These are phyloP conservation scores for Fusarium tjaetaba DNA, from an alignment of 2,329 filamentous ascomycete genomes.

Conservation along the genomic window DNA sequence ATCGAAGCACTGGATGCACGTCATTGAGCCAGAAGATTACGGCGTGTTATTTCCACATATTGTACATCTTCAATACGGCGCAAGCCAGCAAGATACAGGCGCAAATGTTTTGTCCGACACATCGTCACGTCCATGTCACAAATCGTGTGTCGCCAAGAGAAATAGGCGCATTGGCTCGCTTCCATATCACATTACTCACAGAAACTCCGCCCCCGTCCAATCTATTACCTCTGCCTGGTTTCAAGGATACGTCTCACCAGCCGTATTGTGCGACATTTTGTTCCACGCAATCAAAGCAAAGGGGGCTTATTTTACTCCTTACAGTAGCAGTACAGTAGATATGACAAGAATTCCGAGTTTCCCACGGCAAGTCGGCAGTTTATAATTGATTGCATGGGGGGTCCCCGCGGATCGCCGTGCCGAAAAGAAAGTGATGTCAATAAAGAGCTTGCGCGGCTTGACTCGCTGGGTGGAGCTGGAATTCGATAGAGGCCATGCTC, in stretches of 20 bases:
- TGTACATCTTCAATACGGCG: background rate
- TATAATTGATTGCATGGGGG: background rate
- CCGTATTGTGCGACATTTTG: slow-evolving; percentile 1
- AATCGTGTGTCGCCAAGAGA: slow-evolving; percentile 1
- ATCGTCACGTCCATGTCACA: background rate
- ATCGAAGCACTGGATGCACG: background rate
- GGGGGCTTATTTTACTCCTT: background rate
- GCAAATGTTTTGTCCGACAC: background rate
- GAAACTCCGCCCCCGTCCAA: background rate
- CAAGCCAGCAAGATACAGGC: background rate
- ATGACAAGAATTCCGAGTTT: background rate
- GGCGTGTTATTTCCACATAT: background rate
- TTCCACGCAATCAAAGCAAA: background rate
- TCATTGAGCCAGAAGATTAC: background rate
- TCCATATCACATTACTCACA: background rate
- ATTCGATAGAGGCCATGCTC: background rate
- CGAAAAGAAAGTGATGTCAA: background rate
- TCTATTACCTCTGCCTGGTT: background rate
- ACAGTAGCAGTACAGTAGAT: background rate
- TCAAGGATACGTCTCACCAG: slow-evolving; percentile 23
- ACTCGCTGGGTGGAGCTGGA: background rate
- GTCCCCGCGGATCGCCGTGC: slow-evolving; percentile 7
- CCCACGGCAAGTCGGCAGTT: slow-evolving; percentile 1
- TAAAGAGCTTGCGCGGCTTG: slow-evolving; percentile 18
- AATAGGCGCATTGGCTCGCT: slow-evolving; percentile 6